Evolutionary conservation across 805 yeast species (phyloP).

Genomic region (Pichia paraexigua): DNA sequence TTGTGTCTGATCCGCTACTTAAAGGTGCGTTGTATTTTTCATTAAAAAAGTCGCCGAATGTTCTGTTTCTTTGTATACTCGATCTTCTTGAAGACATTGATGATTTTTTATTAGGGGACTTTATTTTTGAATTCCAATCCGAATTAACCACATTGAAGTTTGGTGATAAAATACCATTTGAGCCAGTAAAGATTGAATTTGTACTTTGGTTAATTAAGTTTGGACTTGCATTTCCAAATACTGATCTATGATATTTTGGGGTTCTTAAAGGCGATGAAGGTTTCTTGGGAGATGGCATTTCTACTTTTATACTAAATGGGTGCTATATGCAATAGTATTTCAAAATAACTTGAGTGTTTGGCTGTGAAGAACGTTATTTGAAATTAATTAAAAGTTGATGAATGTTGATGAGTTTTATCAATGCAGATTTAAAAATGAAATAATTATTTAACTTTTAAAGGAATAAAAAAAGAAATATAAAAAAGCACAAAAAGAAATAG

Average conservation of each 20-base stretch:
- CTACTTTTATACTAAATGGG: neutral
- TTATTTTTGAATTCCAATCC: slow-evolving; percentile 22
- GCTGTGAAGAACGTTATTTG: neutral
- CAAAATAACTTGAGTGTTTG: neutral
- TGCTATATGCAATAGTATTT: neutral
- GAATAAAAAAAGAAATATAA: neutral
- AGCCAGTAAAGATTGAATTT: slow-evolving; percentile 23
- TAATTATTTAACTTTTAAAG: neutral
- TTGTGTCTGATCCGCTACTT: neutral
- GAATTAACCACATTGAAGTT: slow-evolving; percentile 29
- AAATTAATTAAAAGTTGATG: neutral
- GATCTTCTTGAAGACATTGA: slow-evolving; percentile 6
- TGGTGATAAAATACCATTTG: slow-evolving; percentile 27
- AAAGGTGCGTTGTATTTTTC: slow-evolving; percentile 4
- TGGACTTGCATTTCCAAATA: slow-evolving; percentile 27
- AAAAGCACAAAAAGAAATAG: neutral
- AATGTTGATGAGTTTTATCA: neutral
- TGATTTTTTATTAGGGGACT: neutral
- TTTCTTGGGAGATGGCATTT: neutral
- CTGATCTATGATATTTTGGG: slow-evolving; percentile 21
- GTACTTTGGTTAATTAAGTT: slow-evolving; percentile 21
- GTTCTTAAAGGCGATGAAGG: neutral
- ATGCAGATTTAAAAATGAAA: neutral
- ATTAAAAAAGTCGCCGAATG: slow-evolving; percentile 9
- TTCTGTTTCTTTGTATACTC: slow-evolving; percentile 5